Percentiles rank a stretch among this genome's conserved stretches.
Evolutionary conservation across 2,329 filamentous ascomycete genomes (phyloP).

Genomic region (Alternaria arbusti): DNA sequence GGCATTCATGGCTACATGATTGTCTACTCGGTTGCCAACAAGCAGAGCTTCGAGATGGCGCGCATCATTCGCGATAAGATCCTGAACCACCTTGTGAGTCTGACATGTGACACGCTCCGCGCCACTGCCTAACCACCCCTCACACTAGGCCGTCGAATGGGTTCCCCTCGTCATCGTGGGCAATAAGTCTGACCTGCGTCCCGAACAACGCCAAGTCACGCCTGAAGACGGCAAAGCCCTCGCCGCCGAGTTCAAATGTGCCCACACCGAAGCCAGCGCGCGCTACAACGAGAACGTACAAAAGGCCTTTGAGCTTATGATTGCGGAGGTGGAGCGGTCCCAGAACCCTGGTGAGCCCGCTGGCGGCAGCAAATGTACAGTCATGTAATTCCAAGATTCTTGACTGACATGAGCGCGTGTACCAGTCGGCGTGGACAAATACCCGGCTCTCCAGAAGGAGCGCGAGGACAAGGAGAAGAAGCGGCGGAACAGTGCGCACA

Average conservation of each 20-base stretch:
- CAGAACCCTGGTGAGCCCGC: constrained; percentile 88
- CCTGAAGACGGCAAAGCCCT: constrained; percentile 84
- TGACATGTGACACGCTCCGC: neutral
- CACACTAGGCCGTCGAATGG: constrained; percentile 78
- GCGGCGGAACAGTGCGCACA: neutral
- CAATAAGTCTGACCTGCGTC: constrained; percentile 93
- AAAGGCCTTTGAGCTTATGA: constrained; percentile 92
- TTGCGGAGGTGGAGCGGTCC: constrained; percentile 92
- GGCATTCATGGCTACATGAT: constrained; percentile 99
- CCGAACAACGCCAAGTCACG: constrained; percentile 90
- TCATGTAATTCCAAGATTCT: constrained; percentile 71
- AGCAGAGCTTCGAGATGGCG: constrained; percentile 97
- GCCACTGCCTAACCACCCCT: constrained; percentile 15
- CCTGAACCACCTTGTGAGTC: constrained; percentile 84
- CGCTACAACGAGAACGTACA: constrained; percentile 92
- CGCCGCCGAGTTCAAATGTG: constrained; percentile 86
- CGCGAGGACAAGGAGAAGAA: constrained; percentile 5
- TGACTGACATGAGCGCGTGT: constrained; percentile 24
- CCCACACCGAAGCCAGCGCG: constrained; percentile 93
- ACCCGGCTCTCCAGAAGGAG: neutral
- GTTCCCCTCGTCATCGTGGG: constrained; percentile 94
- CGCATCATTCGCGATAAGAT: constrained; percentile 97
- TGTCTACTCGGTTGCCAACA: constrained; percentile 94
- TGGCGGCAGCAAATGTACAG: constrained; percentile 76
- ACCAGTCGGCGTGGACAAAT: constrained; percentile 5